Conservation (phyloP, 2,329 filamentous ascomycete genomes). For the Calonectria hongkongensis region DNA sequence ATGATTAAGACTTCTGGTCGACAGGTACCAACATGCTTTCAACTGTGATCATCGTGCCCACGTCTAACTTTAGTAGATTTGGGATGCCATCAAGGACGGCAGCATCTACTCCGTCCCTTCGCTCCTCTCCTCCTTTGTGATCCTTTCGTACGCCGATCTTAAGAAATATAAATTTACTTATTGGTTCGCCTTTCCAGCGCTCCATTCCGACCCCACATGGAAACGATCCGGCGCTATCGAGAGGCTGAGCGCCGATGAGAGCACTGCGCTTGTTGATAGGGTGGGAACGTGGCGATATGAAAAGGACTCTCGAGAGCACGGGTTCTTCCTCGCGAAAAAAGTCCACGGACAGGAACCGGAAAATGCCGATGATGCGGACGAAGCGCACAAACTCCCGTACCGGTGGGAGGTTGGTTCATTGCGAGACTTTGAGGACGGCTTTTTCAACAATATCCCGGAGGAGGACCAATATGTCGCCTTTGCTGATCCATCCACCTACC, state of each 20-base stretch:
- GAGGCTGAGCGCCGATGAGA: constrained; percentile 80
- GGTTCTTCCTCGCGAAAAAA: constrained; percentile 96
- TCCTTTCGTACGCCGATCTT: constrained; percentile 94
- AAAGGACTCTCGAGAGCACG: constrained; percentile 88
- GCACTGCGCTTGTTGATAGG: constrained; percentile 84
- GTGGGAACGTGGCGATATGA: constrained; percentile 92
- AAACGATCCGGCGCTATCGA: constrained; percentile 74
- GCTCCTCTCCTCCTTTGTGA: constrained; percentile 89
- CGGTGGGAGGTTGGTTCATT: constrained; percentile 87
- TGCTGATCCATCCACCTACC: constrained; percentile 93
- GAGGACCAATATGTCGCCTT: constrained; percentile 90
- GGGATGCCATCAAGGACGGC: constrained; percentile 97
- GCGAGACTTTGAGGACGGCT: constrained; percentile 87
- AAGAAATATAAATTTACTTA: constrained; percentile 99
- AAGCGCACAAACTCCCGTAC: constrained; percentile 72
- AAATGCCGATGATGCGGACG: constrained; percentile 71
- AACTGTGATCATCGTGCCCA: not conserved
- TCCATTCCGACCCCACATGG: constrained; percentile 93
- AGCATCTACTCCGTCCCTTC: constrained; percentile 97
- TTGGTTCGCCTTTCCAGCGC: constrained; percentile 96
- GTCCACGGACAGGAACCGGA: constrained; percentile 67
- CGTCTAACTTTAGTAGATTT: constrained; percentile 78
- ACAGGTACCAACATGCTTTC: constrained; percentile 74
- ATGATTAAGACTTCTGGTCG: constrained; percentile 86
- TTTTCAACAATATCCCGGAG: constrained; percentile 84